Percentiles rank a stretch among this genome's conserved stretches.
Evolutionary conservation across 345 rosid species (phyloP).

Genomic region (Raphanus sativus): DNA sequence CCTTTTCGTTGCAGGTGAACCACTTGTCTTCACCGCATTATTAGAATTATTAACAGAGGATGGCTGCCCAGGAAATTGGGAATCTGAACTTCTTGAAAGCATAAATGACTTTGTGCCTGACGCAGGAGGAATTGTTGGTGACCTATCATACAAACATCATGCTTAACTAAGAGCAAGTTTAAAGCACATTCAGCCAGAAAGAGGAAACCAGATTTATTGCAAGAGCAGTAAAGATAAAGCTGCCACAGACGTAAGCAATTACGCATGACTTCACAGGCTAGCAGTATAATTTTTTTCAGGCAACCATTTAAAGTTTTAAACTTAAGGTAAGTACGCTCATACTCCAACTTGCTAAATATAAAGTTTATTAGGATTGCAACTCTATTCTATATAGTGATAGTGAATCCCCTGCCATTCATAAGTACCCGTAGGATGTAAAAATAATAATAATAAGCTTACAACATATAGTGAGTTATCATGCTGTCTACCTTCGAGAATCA

Average conservation of each 20-base stretch:
- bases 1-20: conserved; percentile 52
- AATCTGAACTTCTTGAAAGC: conserved; percentile 49
- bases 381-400: conserved; percentile 7
- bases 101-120: conserved; percentile 25
- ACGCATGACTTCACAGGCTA: conserved; percentile 21
- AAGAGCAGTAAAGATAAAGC: conserved; percentile 10
- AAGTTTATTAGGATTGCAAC: conserved; percentile 16
- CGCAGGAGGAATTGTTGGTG: conserved; percentile 34
- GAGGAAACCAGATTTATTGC: conserved; percentile 13
- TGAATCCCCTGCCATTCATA: conserved; percentile 11
- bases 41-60: conserved; percentile 37
- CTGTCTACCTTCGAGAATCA: conserved; percentile 52
- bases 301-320: conserved; percentile 6
- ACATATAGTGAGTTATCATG: conserved; percentile 14
- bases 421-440: neutral
- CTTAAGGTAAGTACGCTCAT: conserved; percentile 1
- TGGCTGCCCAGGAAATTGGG: conserved; percentile 44
- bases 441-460: conserved; percentile 8
- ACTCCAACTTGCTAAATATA: neutral
- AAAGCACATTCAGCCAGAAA: conserved; percentile 21
- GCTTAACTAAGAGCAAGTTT: conserved; percentile 10
- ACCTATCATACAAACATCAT: conserved; percentile 35
- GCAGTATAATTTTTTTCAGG: neutral
- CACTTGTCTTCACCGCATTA: conserved; percentile 22
- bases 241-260: conserved; percentile 17